phyloP scores from a whole-genome alignment of 2,329 filamentous ascomycete genomes.

The Fusarium sulawesiense region DNA sequence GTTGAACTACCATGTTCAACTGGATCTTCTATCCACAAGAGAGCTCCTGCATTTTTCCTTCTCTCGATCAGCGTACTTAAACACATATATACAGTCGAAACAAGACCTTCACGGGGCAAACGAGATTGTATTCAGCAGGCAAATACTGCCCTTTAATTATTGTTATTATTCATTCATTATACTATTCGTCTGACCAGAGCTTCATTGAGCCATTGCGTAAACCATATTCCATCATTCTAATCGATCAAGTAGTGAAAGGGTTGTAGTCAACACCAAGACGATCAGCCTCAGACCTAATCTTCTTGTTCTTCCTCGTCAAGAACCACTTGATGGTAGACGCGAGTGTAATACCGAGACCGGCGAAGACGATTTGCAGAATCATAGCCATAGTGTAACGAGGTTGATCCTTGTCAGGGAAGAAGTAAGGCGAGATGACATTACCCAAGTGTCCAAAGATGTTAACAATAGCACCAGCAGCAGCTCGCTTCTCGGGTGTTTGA shows the following conservation, averaged over 20 bases:
- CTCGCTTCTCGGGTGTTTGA: slow-evolving; percentile 54
- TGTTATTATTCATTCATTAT: not conserved
- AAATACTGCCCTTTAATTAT: not conserved
- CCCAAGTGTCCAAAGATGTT: slow-evolving; percentile 53
- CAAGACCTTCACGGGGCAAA: too few species aligned
- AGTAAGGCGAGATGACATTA: slow-evolving; percentile 55
- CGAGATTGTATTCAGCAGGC: too few species aligned
- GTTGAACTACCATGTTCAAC: too few species aligned
- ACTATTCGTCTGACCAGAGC: not conserved
- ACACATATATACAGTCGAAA: too few species aligned
- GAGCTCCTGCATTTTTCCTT: too few species aligned
- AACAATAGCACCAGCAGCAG: slow-evolving; percentile 50
- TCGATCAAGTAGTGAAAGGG: slow-evolving; percentile 26
- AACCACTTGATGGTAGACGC: slow-evolving; percentile 29
- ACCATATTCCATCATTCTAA: not conserved
- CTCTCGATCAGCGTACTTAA: too few species aligned
- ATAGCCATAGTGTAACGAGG: slow-evolving; percentile 48
- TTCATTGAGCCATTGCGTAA: not conserved
- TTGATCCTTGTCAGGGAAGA: slow-evolving; percentile 48
- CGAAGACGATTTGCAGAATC: slow-evolving; percentile 39
- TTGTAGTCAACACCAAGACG: slow-evolving; percentile 23
- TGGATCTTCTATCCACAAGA: too few species aligned
- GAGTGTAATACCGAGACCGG: slow-evolving; percentile 18
- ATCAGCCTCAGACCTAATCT: slow-evolving; percentile 29
- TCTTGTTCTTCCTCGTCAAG: slow-evolving; percentile 34